phyloP scores from a whole-genome alignment of 2,329 filamentous ascomycete species.

The Phialophora verrucosa region DNA sequence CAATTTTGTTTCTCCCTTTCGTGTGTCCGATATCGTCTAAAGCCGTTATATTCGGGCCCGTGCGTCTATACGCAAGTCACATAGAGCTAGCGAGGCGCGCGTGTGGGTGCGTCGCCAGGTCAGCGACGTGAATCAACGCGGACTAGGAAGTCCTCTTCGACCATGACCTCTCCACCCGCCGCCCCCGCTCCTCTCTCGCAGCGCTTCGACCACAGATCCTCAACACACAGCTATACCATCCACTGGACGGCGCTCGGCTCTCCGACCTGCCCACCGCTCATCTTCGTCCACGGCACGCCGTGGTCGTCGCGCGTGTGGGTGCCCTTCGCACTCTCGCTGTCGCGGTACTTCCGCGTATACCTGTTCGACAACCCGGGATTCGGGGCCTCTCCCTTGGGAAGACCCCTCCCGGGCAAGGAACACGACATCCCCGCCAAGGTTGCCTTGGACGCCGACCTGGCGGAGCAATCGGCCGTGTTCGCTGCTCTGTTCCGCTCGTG shows the following conservation, averaged over 20 bases:
- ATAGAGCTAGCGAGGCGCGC: no score
- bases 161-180: no score
- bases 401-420: conserved; percentile 32
- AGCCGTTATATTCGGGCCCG: no score
- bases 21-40: no score
- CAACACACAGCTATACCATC: conserved; percentile 42
- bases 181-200: conserved; percentile 10
- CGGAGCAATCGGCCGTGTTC: conserved; percentile 48
- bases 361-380: conserved; percentile 57
- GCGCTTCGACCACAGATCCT: conserved; percentile 43
- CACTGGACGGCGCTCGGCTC: conserved; percentile 47
- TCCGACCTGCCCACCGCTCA: conserved; percentile 42
- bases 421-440: conserved; percentile 31
- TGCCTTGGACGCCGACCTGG: conserved; percentile 45
- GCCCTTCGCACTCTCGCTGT: conserved; percentile 46
- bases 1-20: no score
- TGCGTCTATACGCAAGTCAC: no score
- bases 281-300: conserved; percentile 57
- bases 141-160: no score
- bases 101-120: no score
- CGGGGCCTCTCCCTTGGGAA: conserved; percentile 46
- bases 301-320: conserved; percentile 54
- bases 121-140: no score
- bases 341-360: conserved; percentile 48
- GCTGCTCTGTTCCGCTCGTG: conserved; percentile 49